Conservation (phyloP, 163 green algal genomes). For the Picocystis sp. region DNA sequence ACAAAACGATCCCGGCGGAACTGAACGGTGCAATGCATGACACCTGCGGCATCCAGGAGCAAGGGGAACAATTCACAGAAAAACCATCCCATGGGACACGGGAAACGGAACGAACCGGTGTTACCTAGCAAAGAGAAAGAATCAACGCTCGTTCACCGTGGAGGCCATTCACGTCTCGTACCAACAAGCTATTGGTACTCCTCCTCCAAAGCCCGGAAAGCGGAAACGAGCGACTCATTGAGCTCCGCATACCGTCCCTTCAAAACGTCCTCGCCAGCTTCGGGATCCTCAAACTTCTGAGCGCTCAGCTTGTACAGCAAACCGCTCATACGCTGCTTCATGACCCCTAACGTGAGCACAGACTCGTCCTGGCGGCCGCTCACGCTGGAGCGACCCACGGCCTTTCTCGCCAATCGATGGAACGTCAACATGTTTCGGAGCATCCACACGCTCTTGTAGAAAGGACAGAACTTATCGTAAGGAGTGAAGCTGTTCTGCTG, state of each 20-base stretch:
- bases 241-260: constrained; percentile 56
- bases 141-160: too few species aligned
- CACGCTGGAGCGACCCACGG: constrained; percentile 24
- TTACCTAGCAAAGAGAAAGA: too few species aligned
- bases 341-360: constrained; percentile 82
- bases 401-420: constrained; percentile 29
- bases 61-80: too few species aligned
- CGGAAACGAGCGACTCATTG: constrained; percentile 65
- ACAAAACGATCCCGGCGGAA: too few species aligned
- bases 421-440: constrained; percentile 57
- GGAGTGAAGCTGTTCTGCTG: constrained; percentile 97
- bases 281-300: constrained; percentile 97
- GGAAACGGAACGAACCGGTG: too few species aligned
- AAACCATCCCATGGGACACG: too few species aligned
- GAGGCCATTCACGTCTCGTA: too few species aligned
- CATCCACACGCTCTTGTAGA: constrained; percentile 83
- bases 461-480: constrained; percentile 99
- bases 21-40: too few species aligned
- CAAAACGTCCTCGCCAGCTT: constrained; percentile 78
- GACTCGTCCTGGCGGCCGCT: constrained; percentile 6
- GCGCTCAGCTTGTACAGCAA: constrained; percentile 67
- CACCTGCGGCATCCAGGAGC: too few species aligned
- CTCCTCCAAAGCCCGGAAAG: constrained; percentile 84
- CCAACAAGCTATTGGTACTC: constrained; percentile 63
- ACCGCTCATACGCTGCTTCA: constrained; percentile 82